Evolutionary conservation across 2,329 filamentous ascomycete genomes (phyloP), one percentile per base, ranked within the genome.

Genomic region (Metarhizium rileyi): DNA sequence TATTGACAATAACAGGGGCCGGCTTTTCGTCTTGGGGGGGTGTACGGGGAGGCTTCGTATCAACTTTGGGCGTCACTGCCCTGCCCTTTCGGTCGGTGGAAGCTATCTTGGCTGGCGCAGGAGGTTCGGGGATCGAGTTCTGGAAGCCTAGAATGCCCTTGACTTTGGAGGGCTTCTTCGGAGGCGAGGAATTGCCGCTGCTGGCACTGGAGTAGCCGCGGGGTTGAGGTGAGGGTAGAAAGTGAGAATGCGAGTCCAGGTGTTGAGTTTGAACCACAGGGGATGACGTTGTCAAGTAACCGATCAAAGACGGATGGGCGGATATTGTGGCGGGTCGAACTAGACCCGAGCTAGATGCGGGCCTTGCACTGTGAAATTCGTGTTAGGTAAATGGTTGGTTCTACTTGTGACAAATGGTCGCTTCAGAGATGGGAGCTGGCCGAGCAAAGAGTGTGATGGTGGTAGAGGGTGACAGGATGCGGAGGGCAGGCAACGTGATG

Each of bases 251-350:
- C 22, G 61, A 52, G 38, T 62, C 57, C 30, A 76, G 60, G 55
- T 76, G 75, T 23, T 70, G 71, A 45, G 78, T 75, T 59, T 83
- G 81, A 46, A 86, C 76, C 51, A 84, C 66, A 28, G 84, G 80
- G 22, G 84, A 86, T 27, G 83, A 85, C 30, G 81, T 80, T 45
- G 84, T 86, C 52, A 85, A 71, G 63, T 85, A 81, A 54, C 80
- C 81, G 59, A 78, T 74, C 58, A 86, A 82, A 30, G 84, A 84
- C 48, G 81, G 77, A 63, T 81, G 79, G 26, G 76, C 70, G 41
- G 77, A 78, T 50, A 61, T 55, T 53, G 58, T 57, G 48, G 56
- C 51, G 36, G 61, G 59, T 56, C 61, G 62, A 56, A 55, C 52
- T 52, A 54, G 54, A 49, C 52, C 54, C 48, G 62, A 57, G 55